A percentile compares a stretch with the other conserved stretches of the same genome.
These are phyloP conservation scores for Monosporozyma aquatica DNA, from an alignment of 805 yeast species.

Conservation along the genomic window DNA sequence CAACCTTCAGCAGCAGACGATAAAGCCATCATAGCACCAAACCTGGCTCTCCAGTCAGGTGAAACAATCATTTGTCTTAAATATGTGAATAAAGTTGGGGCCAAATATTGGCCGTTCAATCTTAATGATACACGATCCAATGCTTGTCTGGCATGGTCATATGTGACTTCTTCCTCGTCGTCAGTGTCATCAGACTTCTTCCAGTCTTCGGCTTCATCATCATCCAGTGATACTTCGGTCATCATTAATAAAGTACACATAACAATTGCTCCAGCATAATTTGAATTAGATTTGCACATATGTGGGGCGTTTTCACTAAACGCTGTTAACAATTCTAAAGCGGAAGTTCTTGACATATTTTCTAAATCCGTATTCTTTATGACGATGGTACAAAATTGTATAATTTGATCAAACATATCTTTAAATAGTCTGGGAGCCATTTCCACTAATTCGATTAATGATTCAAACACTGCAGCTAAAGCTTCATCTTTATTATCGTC, in stretches of 20 bases:
- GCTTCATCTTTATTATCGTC: slow-evolving; percentile 72
- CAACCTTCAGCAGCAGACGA: slow-evolving; percentile 98
- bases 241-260: slow-evolving; percentile 69
- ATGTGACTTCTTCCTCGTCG: slow-evolving; percentile 78
- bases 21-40: slow-evolving; percentile 93
- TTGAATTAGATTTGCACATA: slow-evolving; percentile 78
- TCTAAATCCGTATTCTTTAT: slow-evolving; percentile 76
- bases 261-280: slow-evolving; percentile 65
- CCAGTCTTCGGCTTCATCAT: slow-evolving; percentile 86
- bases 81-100: slow-evolving; percentile 77
- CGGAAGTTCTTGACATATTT: slow-evolving; percentile 69
- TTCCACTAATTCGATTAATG: slow-evolving; percentile 81
- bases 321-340: slow-evolving; percentile 80
- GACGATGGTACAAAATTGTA: slow-evolving; percentile 77
- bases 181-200: slow-evolving; percentile 67
- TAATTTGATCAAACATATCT: slow-evolving; percentile 82
- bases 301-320: slow-evolving; percentile 90
- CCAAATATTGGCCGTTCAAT: slow-evolving; percentile 74
- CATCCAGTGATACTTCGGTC: slow-evolving; percentile 86
- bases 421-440: slow-evolving; percentile 91
- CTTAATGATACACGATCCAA: slow-evolving; percentile 81
- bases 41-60: slow-evolving; percentile 84
- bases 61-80: slow-evolving; percentile 77
- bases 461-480: slow-evolving; percentile 78
- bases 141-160: slow-evolving; percentile 90